Conservation (phyloP, 495 filamentous ascomycete genomes). For the Tuber melanosporum region DNA sequence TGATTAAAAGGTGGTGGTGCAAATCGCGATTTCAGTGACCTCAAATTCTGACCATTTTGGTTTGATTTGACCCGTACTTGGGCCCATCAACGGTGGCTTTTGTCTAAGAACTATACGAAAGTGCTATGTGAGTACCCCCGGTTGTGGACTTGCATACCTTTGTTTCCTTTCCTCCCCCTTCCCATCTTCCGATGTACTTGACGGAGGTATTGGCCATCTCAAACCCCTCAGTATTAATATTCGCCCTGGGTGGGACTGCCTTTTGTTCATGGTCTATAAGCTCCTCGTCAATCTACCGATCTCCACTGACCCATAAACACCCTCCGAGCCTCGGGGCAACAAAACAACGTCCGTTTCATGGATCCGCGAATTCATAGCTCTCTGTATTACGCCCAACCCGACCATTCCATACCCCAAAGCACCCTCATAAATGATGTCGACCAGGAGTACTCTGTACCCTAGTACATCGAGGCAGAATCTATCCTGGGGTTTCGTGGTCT, state of each 20-base stretch:
- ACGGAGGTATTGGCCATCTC: constrained; percentile 6
- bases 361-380: constrained; percentile 20
- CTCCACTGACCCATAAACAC: constrained; percentile 30
- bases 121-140: constrained; percentile 14
- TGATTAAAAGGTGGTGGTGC: too few species aligned
- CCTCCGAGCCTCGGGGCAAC: constrained; percentile 24
- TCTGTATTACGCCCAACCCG: constrained; percentile 32
- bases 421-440: constrained; percentile 26
- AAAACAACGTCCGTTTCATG: constrained; percentile 34
- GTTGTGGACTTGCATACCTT: constrained; percentile 1
- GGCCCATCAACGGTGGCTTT: too few species aligned
- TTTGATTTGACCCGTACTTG: too few species aligned
- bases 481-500: constrained; percentile 9
- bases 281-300: constrained; percentile 38
- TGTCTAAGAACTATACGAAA: too few species aligned
- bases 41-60: too few species aligned
- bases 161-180: constrained; percentile 10
- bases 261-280: constrained; percentile 32
- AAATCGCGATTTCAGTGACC: too few species aligned
- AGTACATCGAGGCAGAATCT: constrained; percentile 18
- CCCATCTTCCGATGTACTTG: constrained; percentile 18
- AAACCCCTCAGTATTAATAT: background rate
- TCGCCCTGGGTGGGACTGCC: constrained; percentile 14
- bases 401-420: constrained; percentile 36
- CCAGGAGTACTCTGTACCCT: constrained; percentile 6